Evolutionary conservation across 352 stramenopile genomes (phyloP).

Genomic region (Phytopythium cucurbitacearum): DNA sequence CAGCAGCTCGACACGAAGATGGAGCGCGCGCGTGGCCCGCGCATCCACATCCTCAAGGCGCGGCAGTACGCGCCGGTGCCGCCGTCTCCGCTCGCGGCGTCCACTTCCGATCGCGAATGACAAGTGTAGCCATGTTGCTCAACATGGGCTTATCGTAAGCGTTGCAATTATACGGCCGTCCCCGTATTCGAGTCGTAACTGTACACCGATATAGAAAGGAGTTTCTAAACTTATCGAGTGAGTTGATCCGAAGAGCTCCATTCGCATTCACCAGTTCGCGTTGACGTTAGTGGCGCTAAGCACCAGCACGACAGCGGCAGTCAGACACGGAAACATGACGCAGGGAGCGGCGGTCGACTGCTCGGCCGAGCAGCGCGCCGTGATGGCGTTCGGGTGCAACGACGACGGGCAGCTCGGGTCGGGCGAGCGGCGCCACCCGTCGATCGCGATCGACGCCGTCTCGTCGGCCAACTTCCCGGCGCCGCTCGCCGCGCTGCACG

Average conservation of each 20-base stretch:
- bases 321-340: neutral
- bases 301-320: neutral
- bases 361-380: constrained; percentile 22
- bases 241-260: neutral
- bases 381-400: constrained; percentile 79
- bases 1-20: constrained; percentile 28
- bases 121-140: too few relatives aligned
- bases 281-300: neutral
- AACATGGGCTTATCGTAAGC: too few relatives aligned
- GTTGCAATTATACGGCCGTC: too few relatives aligned
- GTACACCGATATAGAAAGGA: neutral
- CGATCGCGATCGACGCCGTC: constrained; percentile 61
- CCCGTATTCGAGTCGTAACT: too few relatives aligned
- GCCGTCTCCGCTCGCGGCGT: too few relatives aligned
- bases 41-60: constrained; percentile 46
- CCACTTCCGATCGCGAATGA: too few relatives aligned
- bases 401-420: constrained; percentile 79
- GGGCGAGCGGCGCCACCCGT: constrained; percentile 51
- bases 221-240: neutral
- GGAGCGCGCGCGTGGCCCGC: constrained; percentile 25
- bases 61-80: constrained; percentile 18
- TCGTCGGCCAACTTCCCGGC: constrained; percentile 72
- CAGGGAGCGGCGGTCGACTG: neutral
- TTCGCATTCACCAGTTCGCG: constrained; percentile 5
- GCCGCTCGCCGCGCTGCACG: constrained; percentile 41